Evolutionary conservation across 148 eudicot genomes (phyloP).

Genomic region (Spergularia marina): DNA sequence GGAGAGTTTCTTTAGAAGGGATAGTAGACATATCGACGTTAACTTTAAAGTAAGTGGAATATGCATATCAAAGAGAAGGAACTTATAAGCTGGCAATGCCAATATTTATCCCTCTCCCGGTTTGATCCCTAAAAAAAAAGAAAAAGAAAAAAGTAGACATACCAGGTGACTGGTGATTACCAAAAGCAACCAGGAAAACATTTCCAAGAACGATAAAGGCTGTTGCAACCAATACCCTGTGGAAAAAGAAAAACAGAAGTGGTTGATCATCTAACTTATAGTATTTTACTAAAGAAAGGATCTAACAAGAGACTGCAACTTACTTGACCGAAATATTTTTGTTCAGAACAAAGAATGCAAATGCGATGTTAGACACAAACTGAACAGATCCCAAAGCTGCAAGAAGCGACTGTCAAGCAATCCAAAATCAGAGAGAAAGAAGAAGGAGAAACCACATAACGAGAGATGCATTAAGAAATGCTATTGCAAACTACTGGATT

Average conservation of each 20-base stretch:
- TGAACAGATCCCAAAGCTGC: conserved; percentile 97
- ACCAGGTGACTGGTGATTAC: conserved; percentile 99
- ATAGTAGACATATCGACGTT: not conserved
- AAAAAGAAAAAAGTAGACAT: not conserved
- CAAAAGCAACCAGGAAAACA: conserved; percentile 91
- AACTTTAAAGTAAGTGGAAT: not conserved
- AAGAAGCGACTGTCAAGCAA: conserved; percentile 82
- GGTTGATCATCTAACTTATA: not conserved
- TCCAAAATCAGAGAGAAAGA: conserved; percentile 5
- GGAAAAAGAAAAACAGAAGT: conserved; percentile 24
- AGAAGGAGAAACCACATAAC: not conserved
- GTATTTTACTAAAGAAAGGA: conserved; percentile 5
- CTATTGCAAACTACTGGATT: not conserved
- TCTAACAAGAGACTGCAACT: conserved; percentile 30
- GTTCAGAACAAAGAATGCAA: conserved; percentile 74
- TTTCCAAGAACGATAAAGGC: conserved; percentile 90
- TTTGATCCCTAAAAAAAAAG: too few relatives aligned
- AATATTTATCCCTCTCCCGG: not conserved
- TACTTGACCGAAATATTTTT: conserved; percentile 85
- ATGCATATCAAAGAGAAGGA: not conserved
- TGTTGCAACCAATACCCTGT: conserved; percentile 85
- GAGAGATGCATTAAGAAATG: not conserved
- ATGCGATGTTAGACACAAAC: conserved; percentile 90
- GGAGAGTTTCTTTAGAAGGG: not conserved
- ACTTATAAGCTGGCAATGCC: not conserved